phyloP scores from a whole-genome alignment of 169 alveolate species.

The Plasmodium vinckei region DNA sequence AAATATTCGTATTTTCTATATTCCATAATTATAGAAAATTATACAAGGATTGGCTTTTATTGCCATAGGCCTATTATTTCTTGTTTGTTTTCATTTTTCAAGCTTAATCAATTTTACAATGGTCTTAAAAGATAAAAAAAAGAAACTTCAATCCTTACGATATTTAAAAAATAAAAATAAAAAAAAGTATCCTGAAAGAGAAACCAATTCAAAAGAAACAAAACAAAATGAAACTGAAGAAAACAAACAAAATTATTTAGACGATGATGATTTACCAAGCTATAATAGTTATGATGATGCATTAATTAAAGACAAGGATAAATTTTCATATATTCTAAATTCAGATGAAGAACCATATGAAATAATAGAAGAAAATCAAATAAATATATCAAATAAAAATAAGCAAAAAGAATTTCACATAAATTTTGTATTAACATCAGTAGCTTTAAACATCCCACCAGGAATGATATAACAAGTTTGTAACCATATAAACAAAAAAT shows the following conservation, averaged over 20 bases:
- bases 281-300: slow-evolving; percentile 51
- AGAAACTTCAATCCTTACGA: slow-evolving; percentile 8
- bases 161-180: slow-evolving; percentile 25
- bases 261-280: slow-evolving; percentile 34
- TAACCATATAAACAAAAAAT: too few species aligned
- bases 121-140: slow-evolving; percentile 66
- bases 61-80: too few species aligned
- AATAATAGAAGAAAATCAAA: neutral
- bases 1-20: too few species aligned
- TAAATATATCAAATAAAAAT: neutral
- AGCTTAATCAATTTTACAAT: neutral
- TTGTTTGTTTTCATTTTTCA: too few species aligned
- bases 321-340: slow-evolving; percentile 13
- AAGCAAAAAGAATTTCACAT: slow-evolving; percentile 7
- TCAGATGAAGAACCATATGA: slow-evolving; percentile 21
- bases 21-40: too few species aligned
- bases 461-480: slow-evolving; percentile 20
- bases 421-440: slow-evolving; percentile 31
- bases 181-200: slow-evolving; percentile 3
- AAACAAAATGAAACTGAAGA: neutral
- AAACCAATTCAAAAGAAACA: slow-evolving; percentile 12
- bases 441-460: slow-evolving; percentile 58
- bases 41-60: too few species aligned
- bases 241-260: slow-evolving; percentile 4
- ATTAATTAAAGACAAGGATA: slow-evolving; percentile 33